Base-by-base conservation (phyloP, 345 rosid genomes). In the Pistacia atlantica region DNA sequence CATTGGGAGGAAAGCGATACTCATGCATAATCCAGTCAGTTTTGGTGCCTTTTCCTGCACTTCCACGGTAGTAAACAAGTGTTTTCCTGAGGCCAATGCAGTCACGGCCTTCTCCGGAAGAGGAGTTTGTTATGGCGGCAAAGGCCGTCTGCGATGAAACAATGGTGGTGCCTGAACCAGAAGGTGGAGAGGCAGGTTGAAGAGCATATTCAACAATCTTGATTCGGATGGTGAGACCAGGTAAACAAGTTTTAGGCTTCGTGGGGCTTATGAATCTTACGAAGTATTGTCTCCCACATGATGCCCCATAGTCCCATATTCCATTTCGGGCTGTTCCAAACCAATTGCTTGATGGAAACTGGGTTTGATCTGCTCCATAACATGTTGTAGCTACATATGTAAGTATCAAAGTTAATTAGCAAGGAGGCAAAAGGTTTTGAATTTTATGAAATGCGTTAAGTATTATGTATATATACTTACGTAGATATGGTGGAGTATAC, bases 11-110 rank as follows among this genome's bases (percentile, higher is more conserved):
- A 31, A 95, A 97, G 75, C 99, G 97, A 85, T 93, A 95, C 80
- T 95, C 99, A 31, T 95, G 93, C 99, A 95, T 95, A 98, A 95
- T 95, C 99, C 99, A 95, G 59, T 93, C 98, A 1, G 99, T 93
- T 80, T 95, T 95, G 83, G 83, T 93, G 67, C 98, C 99, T 89
- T 95, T 95, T 10, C 97, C 97, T 0, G 99, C 99, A 7, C 86
- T 84, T 66, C 99, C 99, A 0, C 96, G 86, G 76, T 95, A 93
- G 70, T 95, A 93, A 1, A 95, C 99, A 11, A 95, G 86, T 3
- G 98, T 93, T 76, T 95, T 95, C 87, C 93, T 95, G 25, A 95
- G 90, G 14, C 99, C 99, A 56, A 92, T 84, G 80, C 88, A 79
- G n/a, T 78, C 82, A 49, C 81, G 82, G 71, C 82, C 87, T 69